A percentile compares a stretch with the other conserved stretches of the same genome.
Conservation (phyloP, 2,329 filamentous ascomycete genomes). For the Penicillium sp. region DNA sequence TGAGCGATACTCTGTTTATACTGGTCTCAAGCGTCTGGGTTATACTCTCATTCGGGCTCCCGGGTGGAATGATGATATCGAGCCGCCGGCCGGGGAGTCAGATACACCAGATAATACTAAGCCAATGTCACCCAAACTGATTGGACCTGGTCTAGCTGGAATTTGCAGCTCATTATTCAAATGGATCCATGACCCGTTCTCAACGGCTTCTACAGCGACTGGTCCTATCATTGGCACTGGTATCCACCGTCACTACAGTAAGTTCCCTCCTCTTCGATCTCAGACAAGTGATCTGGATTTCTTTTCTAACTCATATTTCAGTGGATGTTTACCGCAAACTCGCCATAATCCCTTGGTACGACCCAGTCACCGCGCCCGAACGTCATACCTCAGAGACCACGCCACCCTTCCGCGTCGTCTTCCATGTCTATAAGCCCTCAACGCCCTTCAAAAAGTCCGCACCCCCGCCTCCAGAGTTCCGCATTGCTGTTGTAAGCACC, state of each 20-base stretch:
- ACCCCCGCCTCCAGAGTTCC: constrained; percentile 76
- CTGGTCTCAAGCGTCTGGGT: constrained; percentile 74
- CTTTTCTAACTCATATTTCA: constrained; percentile 36
- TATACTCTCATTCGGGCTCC: constrained; percentile 75
- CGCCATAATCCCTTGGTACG: constrained; percentile 67
- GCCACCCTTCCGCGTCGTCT: constrained; percentile 68
- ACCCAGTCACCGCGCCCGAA: constrained; percentile 46
- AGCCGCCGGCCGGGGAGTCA: constrained; percentile 24
- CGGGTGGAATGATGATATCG: constrained; percentile 44
- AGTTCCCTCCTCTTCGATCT: constrained; percentile 15
- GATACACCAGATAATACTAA: constrained; percentile 2
- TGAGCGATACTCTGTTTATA: constrained; percentile 83
- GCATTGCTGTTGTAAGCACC: constrained; percentile 76
- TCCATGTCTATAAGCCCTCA: constrained; percentile 75
- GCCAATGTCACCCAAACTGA: constrained; percentile 2
- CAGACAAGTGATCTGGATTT: neutral
- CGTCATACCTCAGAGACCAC: constrained; percentile 25
- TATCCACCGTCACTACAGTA: constrained; percentile 53
- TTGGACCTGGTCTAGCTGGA: constrained; percentile 28
- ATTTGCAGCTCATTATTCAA: constrained; percentile 34
- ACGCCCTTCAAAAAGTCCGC: constrained; percentile 72
- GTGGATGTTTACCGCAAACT: constrained; percentile 73
- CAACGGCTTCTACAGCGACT: constrained; percentile 30
- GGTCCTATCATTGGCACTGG: constrained; percentile 53
- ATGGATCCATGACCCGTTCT: constrained; percentile 31